phyloP scores from a whole-genome alignment of 352 stramenopile genomes.

The Phytophthora sojae region DNA sequence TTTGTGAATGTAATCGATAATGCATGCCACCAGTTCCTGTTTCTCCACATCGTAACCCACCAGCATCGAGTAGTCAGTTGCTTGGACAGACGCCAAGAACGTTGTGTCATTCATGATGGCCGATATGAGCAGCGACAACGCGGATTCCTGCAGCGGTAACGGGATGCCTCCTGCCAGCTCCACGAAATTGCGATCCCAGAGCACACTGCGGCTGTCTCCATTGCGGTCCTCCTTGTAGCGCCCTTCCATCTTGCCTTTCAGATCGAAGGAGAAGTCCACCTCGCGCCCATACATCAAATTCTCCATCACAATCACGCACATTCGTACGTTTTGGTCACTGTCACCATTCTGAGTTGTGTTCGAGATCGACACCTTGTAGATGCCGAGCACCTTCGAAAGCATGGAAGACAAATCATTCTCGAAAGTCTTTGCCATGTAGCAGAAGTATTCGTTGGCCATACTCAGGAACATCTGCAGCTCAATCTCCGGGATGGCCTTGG shows the following conservation, averaged over 20 bases:
- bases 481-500: slow-evolving; percentile 88
- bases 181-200: slow-evolving; percentile 91
- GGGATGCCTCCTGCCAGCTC: slow-evolving; percentile 86
- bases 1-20: slow-evolving; percentile 93
- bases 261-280: slow-evolving; percentile 87
- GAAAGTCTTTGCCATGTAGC: slow-evolving; percentile 90
- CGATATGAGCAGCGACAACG: slow-evolving; percentile 79
- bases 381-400: slow-evolving; percentile 88
- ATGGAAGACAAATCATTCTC: slow-evolving; percentile 89
- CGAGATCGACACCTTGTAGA: slow-evolving; percentile 88
- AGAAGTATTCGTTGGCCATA: slow-evolving; percentile 91
- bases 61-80: slow-evolving; percentile 90
- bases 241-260: slow-evolving; percentile 91
- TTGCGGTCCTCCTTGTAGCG: slow-evolving; percentile 62
- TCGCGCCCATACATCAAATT: slow-evolving; percentile 89
- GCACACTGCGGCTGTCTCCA: slow-evolving; percentile 50
- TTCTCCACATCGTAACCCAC: slow-evolving; percentile 89
- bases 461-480: slow-evolving; percentile 91
- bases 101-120: slow-evolving; percentile 89
- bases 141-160: slow-evolving; percentile 83
- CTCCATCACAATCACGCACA: slow-evolving; percentile 91
- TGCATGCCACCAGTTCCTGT: slow-evolving; percentile 87
- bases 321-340: slow-evolving; percentile 70
- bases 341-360: slow-evolving; percentile 56
- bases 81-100: slow-evolving; percentile 86